Conservation (phyloP, 2,329 filamentous ascomycete species). For the Cordyceps tenuipes region DNA sequence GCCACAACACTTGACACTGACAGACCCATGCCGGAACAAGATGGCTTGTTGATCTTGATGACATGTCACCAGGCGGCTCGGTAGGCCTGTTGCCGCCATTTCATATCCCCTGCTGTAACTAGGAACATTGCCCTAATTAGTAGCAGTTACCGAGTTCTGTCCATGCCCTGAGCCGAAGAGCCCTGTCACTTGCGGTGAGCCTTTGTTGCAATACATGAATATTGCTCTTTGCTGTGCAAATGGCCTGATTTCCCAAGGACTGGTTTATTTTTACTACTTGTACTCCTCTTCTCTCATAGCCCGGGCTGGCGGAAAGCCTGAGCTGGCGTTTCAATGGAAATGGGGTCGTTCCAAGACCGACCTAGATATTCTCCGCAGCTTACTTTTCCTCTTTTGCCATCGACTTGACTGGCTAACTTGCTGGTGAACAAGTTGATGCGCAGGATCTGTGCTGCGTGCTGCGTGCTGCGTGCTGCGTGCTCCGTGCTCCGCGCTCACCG, state of each 20-base stretch:
- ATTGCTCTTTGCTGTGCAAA: not conserved
- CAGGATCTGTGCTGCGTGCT: not conserved
- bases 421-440: not conserved
- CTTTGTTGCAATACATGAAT: not conserved
- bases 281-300: not conserved
- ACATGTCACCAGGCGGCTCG: conserved; percentile 7
- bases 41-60: not conserved
- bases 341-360: not conserved
- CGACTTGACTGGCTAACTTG: not conserved
- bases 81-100: not conserved
- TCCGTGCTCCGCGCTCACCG: no score
- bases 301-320: not conserved
- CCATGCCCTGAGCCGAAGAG: not conserved
- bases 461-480: no score
- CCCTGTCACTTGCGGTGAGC: not conserved
- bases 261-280: not conserved
- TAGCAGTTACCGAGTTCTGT: not conserved
- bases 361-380: not conserved
- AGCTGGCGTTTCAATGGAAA: not conserved
- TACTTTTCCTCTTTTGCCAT: not conserved
- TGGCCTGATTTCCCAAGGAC: conserved; percentile 6
- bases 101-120: not conserved
- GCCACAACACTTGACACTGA: not conserved
- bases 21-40: not conserved
- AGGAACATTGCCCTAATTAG: no score